Base-by-base conservation (phyloP, 169 alveolate species). In the Babesia divergens region DNA sequence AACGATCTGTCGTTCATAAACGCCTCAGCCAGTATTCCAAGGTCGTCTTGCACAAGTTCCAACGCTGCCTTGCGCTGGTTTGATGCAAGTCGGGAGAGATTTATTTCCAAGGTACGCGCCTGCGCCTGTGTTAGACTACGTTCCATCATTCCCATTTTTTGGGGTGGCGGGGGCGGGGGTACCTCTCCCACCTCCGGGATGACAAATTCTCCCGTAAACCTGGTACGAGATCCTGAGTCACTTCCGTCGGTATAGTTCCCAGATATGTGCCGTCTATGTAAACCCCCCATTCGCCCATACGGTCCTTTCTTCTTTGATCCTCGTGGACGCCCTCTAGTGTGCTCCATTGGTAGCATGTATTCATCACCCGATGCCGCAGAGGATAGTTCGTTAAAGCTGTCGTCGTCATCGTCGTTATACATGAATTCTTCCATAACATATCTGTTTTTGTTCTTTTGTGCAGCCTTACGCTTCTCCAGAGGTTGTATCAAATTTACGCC, bases 21-120 rank as follows among this genome's bases (percentile, higher is more conserved):
- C 74, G 66, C 81, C 46, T 89, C 94, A 22, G 94, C 95, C 31
- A 91, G 67, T 47, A 91, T 91, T 16, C 95, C 95, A 35, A 91
- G 86, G 62, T 91, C 95, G 47, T 91, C 95, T 62, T 91, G 94
- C 24, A 91, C 77, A 22, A 91, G 90, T 62, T 91, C 95, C 67
- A 91, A 50, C 16, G 94, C 95, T 20, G 94, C 95, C 65, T 79
- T 82, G 58, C 95, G 79, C 55, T 91, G 95, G 60, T 90, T 74
- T 24, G 95, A 93, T 37, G 93, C 93, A 37, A 91, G 82, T 58
- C 91, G 53, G 44, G 84, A 38, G 58, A 91, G 47, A 74, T 91
- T 91, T 60, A 75, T 67, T 43, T 83, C 79, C 49, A 91, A 84
- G 34, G 88, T 65, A 24, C 85, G 80, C 42, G 82, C 70, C 76